These are phyloP conservation scores for Trypanosoma lewisi DNA, from an alignment of 208 protist genomes.

Conservation along the genomic window DNA sequence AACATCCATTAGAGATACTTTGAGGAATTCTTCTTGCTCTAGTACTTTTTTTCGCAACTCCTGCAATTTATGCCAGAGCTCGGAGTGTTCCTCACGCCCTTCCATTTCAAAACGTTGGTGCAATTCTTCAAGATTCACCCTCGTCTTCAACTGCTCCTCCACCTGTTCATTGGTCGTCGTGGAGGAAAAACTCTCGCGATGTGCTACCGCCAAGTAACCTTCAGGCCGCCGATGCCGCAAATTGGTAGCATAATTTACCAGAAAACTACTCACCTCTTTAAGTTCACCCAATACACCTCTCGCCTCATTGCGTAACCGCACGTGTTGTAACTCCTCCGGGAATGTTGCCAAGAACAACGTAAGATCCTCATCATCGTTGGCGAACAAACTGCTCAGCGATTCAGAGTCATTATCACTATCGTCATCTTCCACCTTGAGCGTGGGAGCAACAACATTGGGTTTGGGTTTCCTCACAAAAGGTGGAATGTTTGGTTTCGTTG, in stretches of 20 bases:
- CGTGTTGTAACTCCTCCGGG: conserved; percentile 60
- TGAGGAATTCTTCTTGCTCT: conserved; percentile 40
- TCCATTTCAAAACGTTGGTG: conserved; percentile 50
- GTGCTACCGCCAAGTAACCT: neutral
- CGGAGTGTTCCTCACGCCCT: conserved; percentile 53
- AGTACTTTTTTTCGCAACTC: conserved; percentile 42
- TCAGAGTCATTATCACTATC: neutral
- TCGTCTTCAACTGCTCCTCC: conserved; percentile 38
- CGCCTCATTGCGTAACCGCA: conserved; percentile 58
- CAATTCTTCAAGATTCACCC: conserved; percentile 40
- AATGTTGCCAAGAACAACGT: conserved; percentile 59
- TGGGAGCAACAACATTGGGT: too few species aligned
- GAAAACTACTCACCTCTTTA: conserved; percentile 8
- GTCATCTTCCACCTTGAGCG: neutral
- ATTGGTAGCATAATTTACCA: conserved; percentile 21
- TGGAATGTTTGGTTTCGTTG: neutral
- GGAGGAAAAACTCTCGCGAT: neutral
- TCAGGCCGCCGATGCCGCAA: conserved; percentile 6
- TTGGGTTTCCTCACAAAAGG: neutral
- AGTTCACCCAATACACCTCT: conserved; percentile 50
- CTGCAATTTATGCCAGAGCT: conserved; percentile 45
- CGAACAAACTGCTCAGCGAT: conserved; percentile 26
- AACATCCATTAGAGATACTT: conserved; percentile 46
- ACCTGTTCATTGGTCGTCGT: neutral
- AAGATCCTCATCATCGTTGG: conserved; percentile 37